Evolutionary conservation across 306 rosid species (phyloP), one percentile per base, ranked within the genome.

Genomic region (Cicer bijugum): DNA sequence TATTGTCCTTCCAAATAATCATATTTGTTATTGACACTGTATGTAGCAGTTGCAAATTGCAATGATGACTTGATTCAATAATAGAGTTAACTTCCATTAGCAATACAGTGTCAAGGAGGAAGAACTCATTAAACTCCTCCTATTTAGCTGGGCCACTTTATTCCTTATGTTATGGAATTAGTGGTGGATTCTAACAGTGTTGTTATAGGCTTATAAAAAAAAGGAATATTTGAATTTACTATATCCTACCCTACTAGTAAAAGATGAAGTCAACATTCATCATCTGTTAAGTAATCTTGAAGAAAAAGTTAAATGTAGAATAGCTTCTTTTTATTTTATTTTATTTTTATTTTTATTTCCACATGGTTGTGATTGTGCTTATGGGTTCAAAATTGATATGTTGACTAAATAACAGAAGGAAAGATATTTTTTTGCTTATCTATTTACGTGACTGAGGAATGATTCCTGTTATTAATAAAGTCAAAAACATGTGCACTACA

Each of bases 41-140:
- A 52, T 15, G 38, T 8, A 60, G 46, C 70, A 19, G 37, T 48
- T 78, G 63, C 69, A 58, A 44, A 12, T 56, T 76, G 39, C 72
- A 51, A 50, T 63, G 69, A 71, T 71, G 11, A 15, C 58, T 10
- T 23, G 8, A 42, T 38, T 50, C 38, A 9, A 56, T 51, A n/a
- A 8, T 57, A 12, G 12, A 67, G 68, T 75, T 10, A 52, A 43
- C 66, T 39, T 64, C 28, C 57, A 75, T 6, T 9, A 35, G 67
- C 47, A 38, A 37, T 60, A 19, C 65, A 51, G 15, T 44, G 15
- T 50, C 19, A 50, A 50, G 15, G 55, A 48, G 33, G 33, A 28
- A 28, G 33, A 28, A 28, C 33, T 28, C 33, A 3, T 28, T 28
- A 28, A 28, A 28, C 33, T 28, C 3, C 4, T 28, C 33, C 4